These are phyloP conservation scores for Microthyrium microscopicum DNA, from an alignment of 2,329 filamentous ascomycete genomes.

Conservation along the genomic window DNA sequence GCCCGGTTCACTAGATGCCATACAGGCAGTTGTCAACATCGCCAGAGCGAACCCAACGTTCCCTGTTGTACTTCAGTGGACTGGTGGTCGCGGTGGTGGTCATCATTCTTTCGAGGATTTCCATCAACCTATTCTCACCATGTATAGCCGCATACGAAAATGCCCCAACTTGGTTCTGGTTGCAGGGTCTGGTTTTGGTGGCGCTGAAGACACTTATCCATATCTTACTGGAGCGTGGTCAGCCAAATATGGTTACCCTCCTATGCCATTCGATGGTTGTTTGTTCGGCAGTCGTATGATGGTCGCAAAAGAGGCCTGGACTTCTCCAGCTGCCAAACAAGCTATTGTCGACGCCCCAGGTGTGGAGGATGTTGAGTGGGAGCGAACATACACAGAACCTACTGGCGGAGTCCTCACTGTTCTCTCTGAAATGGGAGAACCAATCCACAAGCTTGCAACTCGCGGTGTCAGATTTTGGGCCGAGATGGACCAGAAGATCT, in stretches of 20 bases:
- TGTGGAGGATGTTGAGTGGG: slow-evolving; percentile 27
- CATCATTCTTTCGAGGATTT: slow-evolving; percentile 35
- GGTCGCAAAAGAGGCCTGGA: slow-evolving; percentile 30
- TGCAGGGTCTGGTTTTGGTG: slow-evolving; percentile 31
- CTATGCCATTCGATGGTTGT: slow-evolving; percentile 32
- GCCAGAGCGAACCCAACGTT: slow-evolving; percentile 29
- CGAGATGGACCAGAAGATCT: slow-evolving; percentile 98
- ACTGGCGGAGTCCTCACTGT: slow-evolving; percentile 93
- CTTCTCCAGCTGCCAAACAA: slow-evolving; percentile 26
- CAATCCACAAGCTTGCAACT: slow-evolving; percentile 96
- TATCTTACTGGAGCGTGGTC: slow-evolving; percentile 31
- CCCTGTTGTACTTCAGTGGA: slow-evolving; percentile 32
- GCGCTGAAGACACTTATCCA: slow-evolving; percentile 29
- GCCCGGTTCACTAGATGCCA: slow-evolving; percentile 28
- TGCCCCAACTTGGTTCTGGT: slow-evolving; percentile 30
- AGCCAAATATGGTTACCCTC: slow-evolving; percentile 23
- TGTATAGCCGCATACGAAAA: slow-evolving; percentile 28
- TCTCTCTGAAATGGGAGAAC: slow-evolving; percentile 96
- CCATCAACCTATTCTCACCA: slow-evolving; percentile 30
- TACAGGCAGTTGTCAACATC: slow-evolving; percentile 30
- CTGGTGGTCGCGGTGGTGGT: slow-evolving; percentile 31
- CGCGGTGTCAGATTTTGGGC: slow-evolving; percentile 94
- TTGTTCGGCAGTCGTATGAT: slow-evolving; percentile 31
- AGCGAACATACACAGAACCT: slow-evolving; percentile 42
- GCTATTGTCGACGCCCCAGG: slow-evolving; percentile 27